Conservation (phyloP, 768 basidiomycete genomes). For the Pleurotus eryngii region DNA sequence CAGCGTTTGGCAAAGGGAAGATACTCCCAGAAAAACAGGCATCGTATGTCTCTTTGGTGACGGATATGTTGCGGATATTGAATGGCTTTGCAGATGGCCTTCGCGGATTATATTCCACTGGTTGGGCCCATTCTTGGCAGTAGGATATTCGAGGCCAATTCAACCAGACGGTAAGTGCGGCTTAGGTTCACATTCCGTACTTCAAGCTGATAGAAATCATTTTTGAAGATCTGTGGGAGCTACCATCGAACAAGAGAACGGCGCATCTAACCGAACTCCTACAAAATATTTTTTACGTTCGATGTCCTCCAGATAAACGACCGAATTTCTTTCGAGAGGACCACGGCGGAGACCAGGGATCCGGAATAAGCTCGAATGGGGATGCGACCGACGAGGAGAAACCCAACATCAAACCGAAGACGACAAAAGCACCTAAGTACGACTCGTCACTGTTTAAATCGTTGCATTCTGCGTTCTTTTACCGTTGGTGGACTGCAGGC, state of each 20-base stretch:
- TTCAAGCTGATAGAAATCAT: background rate
- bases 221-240: constrained; percentile 50
- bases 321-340: constrained; percentile 30
- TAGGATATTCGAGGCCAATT: constrained; percentile 57
- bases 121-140: constrained; percentile 50
- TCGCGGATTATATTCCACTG: constrained; percentile 51
- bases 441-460: constrained; percentile 51
- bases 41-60: constrained; percentile 25
- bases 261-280: constrained; percentile 35
- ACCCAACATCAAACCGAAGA: background rate
- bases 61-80: no score
- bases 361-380: background rate
- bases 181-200: no score
- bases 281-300: constrained; percentile 44
- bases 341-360: background rate
- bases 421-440: constrained; percentile 22
- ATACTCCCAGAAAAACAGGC: constrained; percentile 19
- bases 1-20: constrained; percentile 18
- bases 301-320: constrained; percentile 47
- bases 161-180: constrained; percentile 47
- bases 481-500: constrained; percentile 44
- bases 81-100: constrained; percentile 28
- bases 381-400: constrained; percentile 11
- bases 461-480: constrained; percentile 42
- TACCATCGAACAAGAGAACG: constrained; percentile 38